A percentile compares a stretch with the other conserved stretches of the same genome.
phyloP scores from a whole-genome alignment of 2,329 filamentous ascomycete species.

The Plectosphaerella sp. region DNA sequence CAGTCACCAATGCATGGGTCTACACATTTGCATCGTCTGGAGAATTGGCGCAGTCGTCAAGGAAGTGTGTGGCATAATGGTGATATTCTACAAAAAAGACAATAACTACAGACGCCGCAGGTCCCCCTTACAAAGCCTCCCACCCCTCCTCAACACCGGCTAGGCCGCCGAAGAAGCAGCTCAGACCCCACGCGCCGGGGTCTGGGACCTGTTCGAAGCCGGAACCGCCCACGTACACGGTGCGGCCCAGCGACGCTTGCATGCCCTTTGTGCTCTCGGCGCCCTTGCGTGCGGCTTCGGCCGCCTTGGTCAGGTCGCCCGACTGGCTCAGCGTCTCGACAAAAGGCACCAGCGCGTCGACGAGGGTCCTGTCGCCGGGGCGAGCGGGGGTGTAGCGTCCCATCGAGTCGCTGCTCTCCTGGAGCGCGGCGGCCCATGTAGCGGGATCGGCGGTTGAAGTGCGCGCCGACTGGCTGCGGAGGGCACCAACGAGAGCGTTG shows the following conservation, averaged over 20 bases:
- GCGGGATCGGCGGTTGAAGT: neutral
- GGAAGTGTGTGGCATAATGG: neutral
- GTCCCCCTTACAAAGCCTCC: constrained; percentile 21
- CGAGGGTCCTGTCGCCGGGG: constrained; percentile 3
- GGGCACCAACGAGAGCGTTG: constrained; percentile 1
- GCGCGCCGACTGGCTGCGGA: neutral
- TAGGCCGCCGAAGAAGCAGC: constrained; percentile 76
- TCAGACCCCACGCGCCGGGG: constrained; percentile 69
- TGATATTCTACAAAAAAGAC: neutral
- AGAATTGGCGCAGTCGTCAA: too few relatives aligned
- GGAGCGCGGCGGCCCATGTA: constrained; percentile 4
- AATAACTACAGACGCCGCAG: neutral
- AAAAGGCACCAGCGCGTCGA: constrained; percentile 69
- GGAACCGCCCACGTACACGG: constrained; percentile 71
- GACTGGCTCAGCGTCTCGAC: constrained; percentile 65
- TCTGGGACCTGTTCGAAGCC: constrained; percentile 47
- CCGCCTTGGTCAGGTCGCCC: constrained; percentile 66
- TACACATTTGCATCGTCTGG: too few relatives aligned
- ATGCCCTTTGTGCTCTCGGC: constrained; percentile 87
- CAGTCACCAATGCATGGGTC: neutral
- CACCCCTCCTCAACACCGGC: constrained; percentile 47
- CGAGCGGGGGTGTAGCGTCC: constrained; percentile 2
- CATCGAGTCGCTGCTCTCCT: constrained; percentile 64
- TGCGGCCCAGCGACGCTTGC: constrained; percentile 80
- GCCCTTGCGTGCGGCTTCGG: constrained; percentile 68